These are phyloP conservation scores for Candida succiphila DNA, from an alignment of 805 yeast species.

Conservation along the genomic window DNA sequence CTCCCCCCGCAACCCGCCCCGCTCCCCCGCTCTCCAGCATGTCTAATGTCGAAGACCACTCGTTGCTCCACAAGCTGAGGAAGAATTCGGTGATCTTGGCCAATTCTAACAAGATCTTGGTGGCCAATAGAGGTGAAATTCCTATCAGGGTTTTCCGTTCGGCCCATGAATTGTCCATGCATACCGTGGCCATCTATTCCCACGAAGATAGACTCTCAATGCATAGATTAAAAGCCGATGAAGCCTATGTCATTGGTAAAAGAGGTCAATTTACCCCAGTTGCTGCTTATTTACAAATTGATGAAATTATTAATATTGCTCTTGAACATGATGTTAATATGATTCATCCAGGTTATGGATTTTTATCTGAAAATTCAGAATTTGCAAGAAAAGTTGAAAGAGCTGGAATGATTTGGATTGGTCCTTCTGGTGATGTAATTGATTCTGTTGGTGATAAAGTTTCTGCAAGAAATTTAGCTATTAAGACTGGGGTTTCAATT, in stretches of 20 bases:
- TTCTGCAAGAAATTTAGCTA: slow-evolving; percentile 83
- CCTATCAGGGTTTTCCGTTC: slow-evolving; percentile 89
- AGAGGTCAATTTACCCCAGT: slow-evolving; percentile 90
- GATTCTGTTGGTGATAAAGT: slow-evolving; percentile 97
- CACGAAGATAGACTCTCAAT: slow-evolving; percentile 91
- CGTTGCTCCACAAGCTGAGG: slow-evolving; percentile 25
- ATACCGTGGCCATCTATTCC: slow-evolving; percentile 93
- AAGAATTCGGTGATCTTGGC: slow-evolving; percentile 37
- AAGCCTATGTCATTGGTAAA: slow-evolving; percentile 84
- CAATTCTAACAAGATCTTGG: slow-evolving; percentile 52
- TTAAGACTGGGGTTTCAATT: slow-evolving; percentile 72
- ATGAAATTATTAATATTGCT: slow-evolving; percentile 86
- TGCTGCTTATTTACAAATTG: slow-evolving; percentile 91
- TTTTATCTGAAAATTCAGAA: slow-evolving; percentile 83
- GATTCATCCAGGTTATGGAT: slow-evolving; percentile 93
- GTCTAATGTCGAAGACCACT: slow-evolving; percentile 24
- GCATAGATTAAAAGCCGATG: slow-evolving; percentile 93
- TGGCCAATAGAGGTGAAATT: slow-evolving; percentile 80
- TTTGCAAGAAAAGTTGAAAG: slow-evolving; percentile 88
- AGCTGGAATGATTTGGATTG: slow-evolving; percentile 91
- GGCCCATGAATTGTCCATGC: slow-evolving; percentile 96
- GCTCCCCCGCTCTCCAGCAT: no score
- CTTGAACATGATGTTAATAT: slow-evolving; percentile 66
- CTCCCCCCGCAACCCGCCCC: no score
- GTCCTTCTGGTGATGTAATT: slow-evolving; percentile 81